Evolutionary conservation across 169 alveolate genomes (phyloP).

Genomic region (Eimeria nieschulzi): DNA sequence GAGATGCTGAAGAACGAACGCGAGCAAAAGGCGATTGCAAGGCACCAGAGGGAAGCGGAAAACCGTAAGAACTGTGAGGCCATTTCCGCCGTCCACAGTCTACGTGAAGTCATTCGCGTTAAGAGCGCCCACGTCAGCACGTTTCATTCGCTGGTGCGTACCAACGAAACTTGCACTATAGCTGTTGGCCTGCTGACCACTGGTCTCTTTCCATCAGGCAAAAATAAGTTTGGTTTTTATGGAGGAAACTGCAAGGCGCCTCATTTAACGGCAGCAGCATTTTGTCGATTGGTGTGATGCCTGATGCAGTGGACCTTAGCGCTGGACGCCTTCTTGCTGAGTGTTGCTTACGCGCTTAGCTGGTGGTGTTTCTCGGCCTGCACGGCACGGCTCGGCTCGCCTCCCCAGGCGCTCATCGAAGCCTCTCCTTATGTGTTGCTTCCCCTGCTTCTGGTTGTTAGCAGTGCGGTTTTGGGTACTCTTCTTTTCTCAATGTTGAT

Average conservation of each 20-base stretch:
- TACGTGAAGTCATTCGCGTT: constrained; percentile 67
- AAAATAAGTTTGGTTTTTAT: too few species aligned
- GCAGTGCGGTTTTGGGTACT: constrained; percentile 59
- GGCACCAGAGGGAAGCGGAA: constrained; percentile 59
- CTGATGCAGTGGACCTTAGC: constrained; percentile 31
- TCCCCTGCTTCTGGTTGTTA: constrained; percentile 40
- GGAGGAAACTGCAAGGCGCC: not conserved
- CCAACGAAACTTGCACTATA: not conserved
- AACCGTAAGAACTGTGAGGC: constrained; percentile 63
- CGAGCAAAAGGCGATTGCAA: constrained; percentile 51
- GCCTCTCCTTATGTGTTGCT: constrained; percentile 47
- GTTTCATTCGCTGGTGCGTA: constrained; percentile 55
- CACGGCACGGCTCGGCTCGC: constrained; percentile 24
- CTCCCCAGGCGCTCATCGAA: constrained; percentile 63
- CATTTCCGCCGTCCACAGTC: constrained; percentile 61
- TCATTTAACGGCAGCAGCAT: not conserved
- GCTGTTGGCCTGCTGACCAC: too few species aligned
- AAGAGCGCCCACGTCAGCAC: constrained; percentile 68
- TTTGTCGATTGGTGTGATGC: not conserved
- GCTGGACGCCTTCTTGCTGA: not conserved
- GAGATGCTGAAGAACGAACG: constrained; percentile 48
- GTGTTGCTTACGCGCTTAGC: constrained; percentile 31
- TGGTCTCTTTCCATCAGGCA: too few species aligned
- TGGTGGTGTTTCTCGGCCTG: constrained; percentile 62
- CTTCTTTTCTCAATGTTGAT: constrained; percentile 59